phyloP scores from a whole-genome alignment of 2,329 filamentous ascomycete genomes.

The Epichloe amarillans region DNA sequence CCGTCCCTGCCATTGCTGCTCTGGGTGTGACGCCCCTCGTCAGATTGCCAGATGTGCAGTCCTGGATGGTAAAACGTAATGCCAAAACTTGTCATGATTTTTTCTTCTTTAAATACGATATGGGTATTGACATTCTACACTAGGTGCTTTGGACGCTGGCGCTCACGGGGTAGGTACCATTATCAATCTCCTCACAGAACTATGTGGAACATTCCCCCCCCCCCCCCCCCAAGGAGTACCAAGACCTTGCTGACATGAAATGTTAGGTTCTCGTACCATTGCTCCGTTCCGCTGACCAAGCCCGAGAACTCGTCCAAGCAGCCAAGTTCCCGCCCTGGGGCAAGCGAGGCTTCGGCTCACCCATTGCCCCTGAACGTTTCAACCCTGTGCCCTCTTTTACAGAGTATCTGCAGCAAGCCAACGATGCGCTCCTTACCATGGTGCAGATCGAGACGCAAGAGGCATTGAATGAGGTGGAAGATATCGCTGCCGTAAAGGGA shows the following conservation, averaged over 20 bases:
- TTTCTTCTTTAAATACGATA: no score
- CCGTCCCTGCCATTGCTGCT: constrained; percentile 37
- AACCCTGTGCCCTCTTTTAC: constrained; percentile 29
- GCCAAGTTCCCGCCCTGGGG: constrained; percentile 39
- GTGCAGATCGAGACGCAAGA: constrained; percentile 56
- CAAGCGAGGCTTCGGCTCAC: constrained; percentile 35
- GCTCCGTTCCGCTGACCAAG: constrained; percentile 30
- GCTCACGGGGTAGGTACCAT: constrained; percentile 31
- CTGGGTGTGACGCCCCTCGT: constrained; percentile 29
- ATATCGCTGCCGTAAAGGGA: constrained; percentile 45
- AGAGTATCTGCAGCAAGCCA: constrained; percentile 36
- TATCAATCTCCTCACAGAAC: not conserved
- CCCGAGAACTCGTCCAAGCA: constrained; percentile 29
- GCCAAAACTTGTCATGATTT: not conserved
- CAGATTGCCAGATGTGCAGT: constrained; percentile 38
- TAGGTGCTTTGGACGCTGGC: constrained; percentile 35
- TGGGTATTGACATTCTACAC: not conserved
- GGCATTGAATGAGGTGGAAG: constrained; percentile 45
- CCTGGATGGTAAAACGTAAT: constrained; percentile 33
- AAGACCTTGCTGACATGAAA: constrained; percentile 6
- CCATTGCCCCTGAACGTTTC: constrained; percentile 30
- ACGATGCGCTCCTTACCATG: constrained; percentile 43
- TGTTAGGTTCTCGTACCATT: constrained; percentile 32
- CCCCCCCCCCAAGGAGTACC: not conserved
- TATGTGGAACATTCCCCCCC: not conserved